Percentiles rank a stretch among this genome's conserved stretches.
phyloP scores from a whole-genome alignment of 176 grass and related monocot species.

The Juncus effusus region DNA sequence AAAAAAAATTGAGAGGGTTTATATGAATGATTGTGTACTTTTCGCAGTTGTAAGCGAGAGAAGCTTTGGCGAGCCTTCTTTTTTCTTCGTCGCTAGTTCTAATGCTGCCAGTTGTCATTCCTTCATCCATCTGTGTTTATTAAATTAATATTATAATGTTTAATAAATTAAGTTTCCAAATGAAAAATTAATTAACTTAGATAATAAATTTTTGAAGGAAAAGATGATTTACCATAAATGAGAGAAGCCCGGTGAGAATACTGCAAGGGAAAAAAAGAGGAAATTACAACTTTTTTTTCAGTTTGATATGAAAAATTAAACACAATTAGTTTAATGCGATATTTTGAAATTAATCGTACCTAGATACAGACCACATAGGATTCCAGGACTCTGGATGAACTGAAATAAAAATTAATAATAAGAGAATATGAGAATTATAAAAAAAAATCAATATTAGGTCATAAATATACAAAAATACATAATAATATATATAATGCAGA shows the following conservation, averaged over 20 bases:
- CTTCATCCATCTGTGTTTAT: constrained; percentile 85
- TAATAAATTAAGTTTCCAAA: not conserved
- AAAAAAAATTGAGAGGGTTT: not conserved
- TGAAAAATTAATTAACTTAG: not conserved
- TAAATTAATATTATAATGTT: not conserved
- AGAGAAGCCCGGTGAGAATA: constrained; percentile 92
- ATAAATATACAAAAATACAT: not conserved
- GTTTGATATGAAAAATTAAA: not conserved
- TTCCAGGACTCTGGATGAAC: constrained; percentile 99
- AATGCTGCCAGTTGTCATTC: constrained; percentile 92
- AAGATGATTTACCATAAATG: constrained; percentile 85
- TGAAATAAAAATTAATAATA: constrained; percentile 32
- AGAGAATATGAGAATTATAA: constrained; percentile 10
- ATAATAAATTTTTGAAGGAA: not conserved
- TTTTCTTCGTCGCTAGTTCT: constrained; percentile 83
- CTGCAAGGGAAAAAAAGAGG: constrained; percentile 52
- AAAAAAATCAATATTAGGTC: not conserved
- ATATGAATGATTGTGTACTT: constrained; percentile 48
- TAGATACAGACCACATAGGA: constrained; percentile 99
- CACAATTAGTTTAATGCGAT: constrained; percentile 17
- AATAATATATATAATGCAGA: constrained; percentile 2
- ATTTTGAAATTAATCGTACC: constrained; percentile 37
- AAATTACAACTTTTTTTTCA: not conserved
- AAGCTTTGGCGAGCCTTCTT: constrained; percentile 80
- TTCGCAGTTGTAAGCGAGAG: constrained; percentile 96